A percentile compares a stretch with the other conserved stretches of the same genome.
Evolutionary conservation across 805 yeast genomes (phyloP).

Genomic region (Yarrowia sp.): DNA sequence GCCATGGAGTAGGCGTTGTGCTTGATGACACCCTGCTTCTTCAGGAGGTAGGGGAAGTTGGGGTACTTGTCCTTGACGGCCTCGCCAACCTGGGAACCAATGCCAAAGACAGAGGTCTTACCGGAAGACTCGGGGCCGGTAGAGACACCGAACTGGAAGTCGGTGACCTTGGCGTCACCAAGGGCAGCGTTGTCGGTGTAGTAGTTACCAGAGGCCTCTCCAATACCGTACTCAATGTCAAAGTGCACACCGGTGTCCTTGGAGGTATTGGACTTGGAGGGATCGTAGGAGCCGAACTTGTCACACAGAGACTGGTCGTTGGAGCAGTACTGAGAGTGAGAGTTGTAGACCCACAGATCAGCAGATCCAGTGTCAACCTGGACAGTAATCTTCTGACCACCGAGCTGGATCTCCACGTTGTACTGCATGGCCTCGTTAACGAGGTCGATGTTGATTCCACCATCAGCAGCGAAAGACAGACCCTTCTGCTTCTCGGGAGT

Average conservation of each 20-base stretch:
- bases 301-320: not conserved
- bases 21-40: slow-evolving; percentile 51
- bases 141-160: slow-evolving; percentile 67
- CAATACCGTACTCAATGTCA: slow-evolving; percentile 49
- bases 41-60: slow-evolving; percentile 46
- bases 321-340: slow-evolving; percentile 54
- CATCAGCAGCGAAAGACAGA: slow-evolving; percentile 12
- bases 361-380: slow-evolving; percentile 77
- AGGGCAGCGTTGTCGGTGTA: slow-evolving; percentile 65
- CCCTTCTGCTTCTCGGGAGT: slow-evolving; percentile 2
- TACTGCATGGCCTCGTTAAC: slow-evolving; percentile 43
- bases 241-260: slow-evolving; percentile 41
- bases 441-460: slow-evolving; percentile 6
- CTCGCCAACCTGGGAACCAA: slow-evolving; percentile 49
- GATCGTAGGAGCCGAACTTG: slow-evolving; percentile 5
- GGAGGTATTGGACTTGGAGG: slow-evolving; percentile 41
- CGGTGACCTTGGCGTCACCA: slow-evolving; percentile 57
- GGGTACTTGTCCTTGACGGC: slow-evolving; percentile 43
- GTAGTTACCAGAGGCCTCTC: slow-evolving; percentile 58
- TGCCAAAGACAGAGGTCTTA: slow-evolving; percentile 48
- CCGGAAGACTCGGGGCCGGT: slow-evolving; percentile 58
- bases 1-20: slow-evolving; percentile 55
- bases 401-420: slow-evolving; percentile 53
- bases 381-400: slow-evolving; percentile 56
- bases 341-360: slow-evolving; percentile 67